Evolutionary conservation across 202 grass and related monocot genomes (phyloP), one percentile per base, ranked within the genome.

Genomic region (Schoenoplectus tabernaemontani): DNA sequence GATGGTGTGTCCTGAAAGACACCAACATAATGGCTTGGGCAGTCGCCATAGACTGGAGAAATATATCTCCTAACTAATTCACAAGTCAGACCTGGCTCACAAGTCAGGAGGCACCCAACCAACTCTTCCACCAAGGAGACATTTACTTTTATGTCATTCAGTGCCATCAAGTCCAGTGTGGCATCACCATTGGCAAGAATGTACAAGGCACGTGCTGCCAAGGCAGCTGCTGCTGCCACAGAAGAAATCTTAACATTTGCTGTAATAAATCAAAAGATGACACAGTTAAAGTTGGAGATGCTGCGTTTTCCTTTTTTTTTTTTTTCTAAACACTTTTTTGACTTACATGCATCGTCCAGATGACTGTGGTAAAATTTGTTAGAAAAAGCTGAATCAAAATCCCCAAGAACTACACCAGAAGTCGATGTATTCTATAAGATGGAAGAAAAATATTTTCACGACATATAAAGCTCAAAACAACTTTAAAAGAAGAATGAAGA

Each of bases 11-110:
- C 96, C 79, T 82, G 89, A 70, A 88, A 98, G 87, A 98, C 96
- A 73, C 96, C 91, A 80, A 98, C 96, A 87, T 98, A 98, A 46
- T 95, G 96, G 78, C 83, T 92, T n/a, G 96, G 86, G 76, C 90
- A 98, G 61, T 83, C 42, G 11, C 59, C 92, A 80, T 33, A 3
- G 64, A 68, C 92, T 42, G 90, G 76, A 58, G 88, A 89, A 86
- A 95, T 92, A 33, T 90, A 92, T 57, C 62, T 89, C 75, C 85
- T 89, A 26, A 77, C 86, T 47, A 95, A 82, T 79, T 79, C 89
- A 81, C 95, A 98, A 28, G 95, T 95, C 61, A 95, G 83, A 83
- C 95, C 88, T 0, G 89, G 89, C 80, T 92, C 87, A 84, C 95
- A 98, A 76, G 86, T 86, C 61, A 98, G 76, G 61, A 98, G 78